phyloP scores from a whole-genome alignment of 2,329 filamentous ascomycete species.

The Sphaerulina populicola region DNA sequence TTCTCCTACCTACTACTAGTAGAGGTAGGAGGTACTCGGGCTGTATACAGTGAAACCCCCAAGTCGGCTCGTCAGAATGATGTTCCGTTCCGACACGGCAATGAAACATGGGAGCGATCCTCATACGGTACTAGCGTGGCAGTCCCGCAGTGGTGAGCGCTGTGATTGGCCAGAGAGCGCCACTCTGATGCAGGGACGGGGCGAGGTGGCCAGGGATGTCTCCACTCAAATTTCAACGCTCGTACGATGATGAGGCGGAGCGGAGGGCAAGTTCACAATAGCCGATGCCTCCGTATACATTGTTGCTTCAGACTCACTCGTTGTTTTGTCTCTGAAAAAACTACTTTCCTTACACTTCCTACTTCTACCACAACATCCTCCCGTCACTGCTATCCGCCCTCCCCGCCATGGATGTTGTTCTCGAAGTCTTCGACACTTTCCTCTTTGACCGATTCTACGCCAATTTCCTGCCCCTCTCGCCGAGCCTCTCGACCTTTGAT shows the following conservation, averaged over 20 bases:
- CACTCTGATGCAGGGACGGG: background rate
- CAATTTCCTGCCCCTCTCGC: constrained; percentile 52
- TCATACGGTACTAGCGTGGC: background rate
- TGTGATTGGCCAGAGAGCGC: background rate
- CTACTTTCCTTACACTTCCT: too few species aligned
- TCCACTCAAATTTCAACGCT: background rate
- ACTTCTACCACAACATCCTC: too few species aligned
- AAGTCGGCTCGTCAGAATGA: background rate
- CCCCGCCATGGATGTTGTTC: constrained; percentile 75
- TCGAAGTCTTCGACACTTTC: constrained; percentile 76
- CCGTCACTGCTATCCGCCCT: background rate
- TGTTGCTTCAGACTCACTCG: too few species aligned
- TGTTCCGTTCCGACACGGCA: background rate
- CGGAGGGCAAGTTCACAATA: too few species aligned
- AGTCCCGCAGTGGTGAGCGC: too few species aligned
- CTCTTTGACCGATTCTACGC: constrained; percentile 74
- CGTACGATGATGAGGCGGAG: too few species aligned
- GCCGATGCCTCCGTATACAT: too few species aligned
- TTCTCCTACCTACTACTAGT: too few species aligned
- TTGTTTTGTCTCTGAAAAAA: too few species aligned
- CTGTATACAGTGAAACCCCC: too few species aligned
- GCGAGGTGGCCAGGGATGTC: background rate
- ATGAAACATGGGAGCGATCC: constrained; percentile 1
- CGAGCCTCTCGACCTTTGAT: constrained; percentile 48
- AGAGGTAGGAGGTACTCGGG: too few species aligned